These are phyloP conservation scores for Colletotrichum sp. DNA, from an alignment of 2,329 filamentous ascomycete genomes.

Conservation along the genomic window DNA sequence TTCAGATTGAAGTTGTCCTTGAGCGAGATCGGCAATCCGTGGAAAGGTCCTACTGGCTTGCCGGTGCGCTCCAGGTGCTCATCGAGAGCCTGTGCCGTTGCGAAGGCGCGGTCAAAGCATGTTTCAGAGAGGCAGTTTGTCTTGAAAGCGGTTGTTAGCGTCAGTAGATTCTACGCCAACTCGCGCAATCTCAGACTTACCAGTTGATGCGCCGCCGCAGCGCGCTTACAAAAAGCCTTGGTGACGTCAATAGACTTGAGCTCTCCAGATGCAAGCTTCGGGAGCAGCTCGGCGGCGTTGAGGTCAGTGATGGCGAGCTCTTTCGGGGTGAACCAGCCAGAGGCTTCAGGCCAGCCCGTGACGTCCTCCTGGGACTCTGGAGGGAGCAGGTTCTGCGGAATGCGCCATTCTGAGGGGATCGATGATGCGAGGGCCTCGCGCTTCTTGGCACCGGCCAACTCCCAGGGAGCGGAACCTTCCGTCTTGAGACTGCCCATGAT, in stretches of 20 bases:
- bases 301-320: constrained; percentile 43
- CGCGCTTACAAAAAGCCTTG: constrained; percentile 59
- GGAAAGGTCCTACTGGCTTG: constrained; percentile 63
- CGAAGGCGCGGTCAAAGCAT: constrained; percentile 58
- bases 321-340: constrained; percentile 61
- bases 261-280: constrained; percentile 39
- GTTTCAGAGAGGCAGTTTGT: constrained; percentile 59
- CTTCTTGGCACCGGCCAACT: constrained; percentile 47
- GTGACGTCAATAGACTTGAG: constrained; percentile 50
- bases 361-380: constrained; percentile 60
- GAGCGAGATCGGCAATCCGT: constrained; percentile 68
- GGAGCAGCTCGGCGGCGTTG: constrained; percentile 36
- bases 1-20: constrained; percentile 74
- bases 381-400: constrained; percentile 59
- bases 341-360: constrained; percentile 57
- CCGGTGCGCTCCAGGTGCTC: constrained; percentile 52
- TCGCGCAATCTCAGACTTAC: not conserved
- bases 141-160: constrained; percentile 24
- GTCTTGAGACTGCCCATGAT: constrained; percentile 18
- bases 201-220: constrained; percentile 39
- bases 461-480: constrained; percentile 35
- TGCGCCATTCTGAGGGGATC: constrained; percentile 63
- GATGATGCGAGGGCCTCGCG: constrained; percentile 46
- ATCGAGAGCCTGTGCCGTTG: constrained; percentile 53
- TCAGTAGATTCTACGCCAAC: not conserved